A percentile compares a stretch with the other conserved stretches of the same genome.
Evolutionary conservation across 2,329 filamentous ascomycete species (phyloP).

Genomic region (Thielaviopsis ethacetica): DNA sequence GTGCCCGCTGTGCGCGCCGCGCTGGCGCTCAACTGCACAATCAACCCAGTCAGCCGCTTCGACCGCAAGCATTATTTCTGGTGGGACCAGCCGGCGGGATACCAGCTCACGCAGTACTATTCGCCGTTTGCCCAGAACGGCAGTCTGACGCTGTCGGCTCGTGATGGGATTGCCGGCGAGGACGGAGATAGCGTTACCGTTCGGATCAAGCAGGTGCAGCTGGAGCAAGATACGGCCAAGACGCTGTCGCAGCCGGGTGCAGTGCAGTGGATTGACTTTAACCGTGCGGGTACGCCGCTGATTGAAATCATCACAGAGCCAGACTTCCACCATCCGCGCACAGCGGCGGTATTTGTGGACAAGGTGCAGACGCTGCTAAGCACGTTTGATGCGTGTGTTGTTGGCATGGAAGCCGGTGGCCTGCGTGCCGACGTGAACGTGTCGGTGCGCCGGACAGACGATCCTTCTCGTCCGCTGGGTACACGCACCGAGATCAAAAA

Average conservation of each 20-base stretch:
- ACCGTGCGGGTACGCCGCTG: slow-evolving; percentile 76
- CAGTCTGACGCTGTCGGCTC: slow-evolving; percentile 47
- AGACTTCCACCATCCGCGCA: slow-evolving; percentile 71
- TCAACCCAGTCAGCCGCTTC: slow-evolving; percentile 66
- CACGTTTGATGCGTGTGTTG: slow-evolving; percentile 68
- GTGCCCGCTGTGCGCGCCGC: slow-evolving; percentile 85
- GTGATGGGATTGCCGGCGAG: slow-evolving; percentile 65
- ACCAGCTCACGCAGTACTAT: slow-evolving; percentile 97
- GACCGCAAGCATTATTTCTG: slow-evolving; percentile 99
- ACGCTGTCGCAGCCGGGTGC: slow-evolving; percentile 63
- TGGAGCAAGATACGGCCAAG: slow-evolving; percentile 97
- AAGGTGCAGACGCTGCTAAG: slow-evolving; percentile 74
- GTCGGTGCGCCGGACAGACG: slow-evolving; percentile 49
- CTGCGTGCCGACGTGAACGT: slow-evolving; percentile 91
- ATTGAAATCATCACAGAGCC: slow-evolving; percentile 92
- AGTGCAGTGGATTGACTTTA: slow-evolving; percentile 76
- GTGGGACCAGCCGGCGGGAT: slow-evolving; percentile 91
- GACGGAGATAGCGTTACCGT: slow-evolving; percentile 56
- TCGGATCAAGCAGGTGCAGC: slow-evolving; percentile 83
- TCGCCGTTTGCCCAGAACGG: slow-evolving; percentile 55
- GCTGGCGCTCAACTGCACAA: slow-evolving; percentile 61
- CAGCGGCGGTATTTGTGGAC: slow-evolving; percentile 72
- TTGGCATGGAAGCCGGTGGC: slow-evolving; percentile 86
- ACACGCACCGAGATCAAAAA: slow-evolving; percentile 97
- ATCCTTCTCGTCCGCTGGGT: slow-evolving; percentile 36